Evolutionary conservation across 2,329 filamentous ascomycete species (phyloP), one percentile per base, ranked within the genome.

Genomic region (Claviceps sp.): DNA sequence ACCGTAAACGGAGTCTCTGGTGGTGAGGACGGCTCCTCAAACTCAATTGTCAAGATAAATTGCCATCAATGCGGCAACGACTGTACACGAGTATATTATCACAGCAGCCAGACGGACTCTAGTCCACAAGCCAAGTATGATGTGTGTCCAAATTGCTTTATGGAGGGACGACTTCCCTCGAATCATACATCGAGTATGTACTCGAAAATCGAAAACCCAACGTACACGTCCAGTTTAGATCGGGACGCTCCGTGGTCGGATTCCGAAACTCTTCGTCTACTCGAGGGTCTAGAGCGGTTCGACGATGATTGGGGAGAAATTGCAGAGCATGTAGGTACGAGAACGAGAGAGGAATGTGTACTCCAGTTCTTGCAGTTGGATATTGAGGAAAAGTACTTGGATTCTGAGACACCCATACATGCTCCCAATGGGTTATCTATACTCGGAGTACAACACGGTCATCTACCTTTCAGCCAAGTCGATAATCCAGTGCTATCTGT

Each of bases 401-500:
- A 97, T 61, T 82, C 88, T 7, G 83, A 91, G 61, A 59, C 62
- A 3, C 61, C 66, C 2, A 67, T 78, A 50, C 74, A 71, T 53
- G 73, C 74, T 47, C 76, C 74, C 11, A 78, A 71, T 1, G 78
- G 81, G 7, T 72, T 86, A 51, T 74, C 79, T 52, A 73, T 85
- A 74, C 73, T 93, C 38, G 84, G 85, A 37, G 78, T 81, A 52
- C 78, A 88, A 49, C 79, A 85, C 54, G 90, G 90, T 8, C 83
- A 88, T 55, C 77, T 95, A 45, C 93, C 93, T 0, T 93, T 97
- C 66, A 90, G 81, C 65, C 88, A 95, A 64, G 83, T 86, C 14
- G 93, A 98, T 62, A 98, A 97, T 67, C 91, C 94, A 0, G 88
- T 98, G 56, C 85, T 98, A 79, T 95, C 90, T 20, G 93, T 97